phyloP scores from a whole-genome alignment of 805 yeast species.

The Metschnikowia sp. region DNA sequence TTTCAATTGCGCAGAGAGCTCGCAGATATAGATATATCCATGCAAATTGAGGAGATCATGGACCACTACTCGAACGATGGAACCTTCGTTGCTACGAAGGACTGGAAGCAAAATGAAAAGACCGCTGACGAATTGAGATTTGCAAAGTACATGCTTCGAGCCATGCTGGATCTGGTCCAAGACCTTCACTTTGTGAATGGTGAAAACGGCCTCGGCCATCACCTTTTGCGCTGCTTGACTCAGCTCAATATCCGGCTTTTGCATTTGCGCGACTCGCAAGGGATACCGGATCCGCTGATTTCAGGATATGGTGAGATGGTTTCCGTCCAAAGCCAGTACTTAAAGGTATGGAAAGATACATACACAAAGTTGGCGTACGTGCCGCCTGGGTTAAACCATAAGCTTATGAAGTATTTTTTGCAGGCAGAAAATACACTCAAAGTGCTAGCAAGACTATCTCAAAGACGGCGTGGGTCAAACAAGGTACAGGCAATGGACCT shows the following conservation, averaged over 20 bases:
- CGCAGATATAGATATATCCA: background rate
- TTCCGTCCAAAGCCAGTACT: background rate
- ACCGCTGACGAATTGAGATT: background rate
- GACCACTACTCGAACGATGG: no score
- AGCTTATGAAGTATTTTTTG: background rate
- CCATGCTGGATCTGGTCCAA: background rate
- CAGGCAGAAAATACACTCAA: background rate
- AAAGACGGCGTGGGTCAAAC: background rate
- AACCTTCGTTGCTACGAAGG: no score
- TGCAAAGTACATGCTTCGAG: background rate
- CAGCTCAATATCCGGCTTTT: background rate
- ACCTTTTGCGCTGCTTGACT: background rate
- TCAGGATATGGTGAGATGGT: background rate
- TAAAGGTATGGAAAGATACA: background rate
- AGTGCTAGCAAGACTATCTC: background rate
- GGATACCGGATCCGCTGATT: background rate
- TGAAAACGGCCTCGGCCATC: background rate
- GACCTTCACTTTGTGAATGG: background rate
- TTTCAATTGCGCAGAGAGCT: background rate
- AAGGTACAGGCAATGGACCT: no score
- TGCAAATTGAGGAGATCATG: no score
- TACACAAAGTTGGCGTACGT: background rate
- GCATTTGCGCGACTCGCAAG: background rate
- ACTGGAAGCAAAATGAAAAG: background rate
- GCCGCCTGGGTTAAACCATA: background rate